Evolutionary conservation across 2,329 filamentous ascomycete species (phyloP), one percentile per base, ranked within the genome.

Genomic region (Lizonia empirigonia): DNA sequence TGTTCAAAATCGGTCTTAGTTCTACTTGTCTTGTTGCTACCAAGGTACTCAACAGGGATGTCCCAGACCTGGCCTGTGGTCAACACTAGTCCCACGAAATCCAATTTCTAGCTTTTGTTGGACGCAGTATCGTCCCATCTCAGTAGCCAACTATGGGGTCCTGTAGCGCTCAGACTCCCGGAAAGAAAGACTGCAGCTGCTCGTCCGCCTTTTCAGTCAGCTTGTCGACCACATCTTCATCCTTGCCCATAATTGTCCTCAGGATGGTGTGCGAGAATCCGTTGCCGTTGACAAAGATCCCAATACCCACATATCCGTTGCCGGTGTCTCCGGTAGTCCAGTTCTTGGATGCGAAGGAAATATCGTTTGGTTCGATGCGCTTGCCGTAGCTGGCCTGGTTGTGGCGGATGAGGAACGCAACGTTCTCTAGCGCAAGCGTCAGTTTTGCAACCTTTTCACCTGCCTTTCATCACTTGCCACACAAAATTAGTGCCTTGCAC

Each of bases 361-460:
- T 9, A 4, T 57, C 54, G 15, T 44, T 23, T 2, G 42, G n/a
- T 1, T 49, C 38, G 26, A 55, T 49, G 16, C 9, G 20, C 32
- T 56, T 59, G 36, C 54, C 51, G 26, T 46, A 53, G 13, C 38
- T 37, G 7, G 38, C 34, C 19, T 55, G 55, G 16, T 50, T 42
- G 42, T 53, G 54, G 24, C 56, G 46, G 42, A 58, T 44, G 18
- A 58, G 36, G 20, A 58, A 56, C 13, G 53, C 53, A 19, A 58
- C 32, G 15, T 58, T 58, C 18, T 49, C 56, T 53, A 7, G 23
- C 8, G 9, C 15, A 10, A 6, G 20, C 6, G 7, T 30, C 16
- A 33, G 26, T 18, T 10, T 44, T 24, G n/a, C n/a, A n/a, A n/a
- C n/a, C n/a, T n/a, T n/a, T n/a, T n/a, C n/a, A n/a, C n/a, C n/a